Evolutionary conservation across 208 protist genomes (phyloP), one percentile per base, ranked within the genome.

Genomic region (Herpetomonas tarakana): DNA sequence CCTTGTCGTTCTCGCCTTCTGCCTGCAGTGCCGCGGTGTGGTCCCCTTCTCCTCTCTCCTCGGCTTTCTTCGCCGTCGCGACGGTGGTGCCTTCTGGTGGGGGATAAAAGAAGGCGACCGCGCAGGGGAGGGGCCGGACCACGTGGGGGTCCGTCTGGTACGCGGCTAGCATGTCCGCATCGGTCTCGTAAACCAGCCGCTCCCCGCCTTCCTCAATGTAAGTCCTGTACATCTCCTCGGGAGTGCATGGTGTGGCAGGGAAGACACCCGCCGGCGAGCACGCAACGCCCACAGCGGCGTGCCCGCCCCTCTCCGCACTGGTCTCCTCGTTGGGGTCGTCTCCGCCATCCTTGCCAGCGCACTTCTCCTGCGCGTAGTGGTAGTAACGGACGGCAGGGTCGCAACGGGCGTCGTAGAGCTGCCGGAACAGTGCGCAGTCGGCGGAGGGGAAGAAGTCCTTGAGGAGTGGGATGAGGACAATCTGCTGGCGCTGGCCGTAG

Each of bases 341-440:
- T 52, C 18, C 7, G 6, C 7, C 22, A 21, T 51, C 22, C 22
- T 19, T 51, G 46, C 49, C 26, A 51, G 12, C n/a, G 25, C 55
- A n/a, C 18, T 39, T 52, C 11, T 79, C 58, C 19, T 68, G 30
- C 6, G 65, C 31, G 21, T 78, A 73, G 51, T 73, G 64, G 67
- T 89, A 83, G 66, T 90, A 90, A 9, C 79, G 78, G 58, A 90
- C 83, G 25, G 74, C 78, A 4, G 83, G 71, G 49, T 86, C 78
- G 45, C 58, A 65, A 11, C 76, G 79, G 6, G 76, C 71, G 22
- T 74, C 59, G 62, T 78, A 86, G 6, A 92, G 55, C 67, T 88
- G 84, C 39, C 58, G 57, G 46, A 92, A 83, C 2, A 86, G 66
- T 9, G 65, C 54, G 58, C 65, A 83, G 52, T 87, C 65, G 0